Conservation (phyloP, 371 early-diverging fungal species). For the Mucor sp. region DNA sequence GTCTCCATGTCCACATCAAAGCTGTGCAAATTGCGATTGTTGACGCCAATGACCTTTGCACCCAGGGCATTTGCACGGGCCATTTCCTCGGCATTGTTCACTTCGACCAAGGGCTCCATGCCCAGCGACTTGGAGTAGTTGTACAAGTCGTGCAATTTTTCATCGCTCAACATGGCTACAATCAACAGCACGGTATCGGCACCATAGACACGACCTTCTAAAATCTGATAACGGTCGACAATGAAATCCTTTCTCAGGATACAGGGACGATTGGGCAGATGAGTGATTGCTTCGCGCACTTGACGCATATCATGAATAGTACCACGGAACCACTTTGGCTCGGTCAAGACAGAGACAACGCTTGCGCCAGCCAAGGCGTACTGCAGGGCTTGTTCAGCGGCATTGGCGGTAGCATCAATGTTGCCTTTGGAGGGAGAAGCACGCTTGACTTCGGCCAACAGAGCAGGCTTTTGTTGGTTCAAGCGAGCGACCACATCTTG, state of each 20-base stretch:
- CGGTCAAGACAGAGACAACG: conserved; percentile 95
- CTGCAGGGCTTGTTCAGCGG: conserved; percentile 79
- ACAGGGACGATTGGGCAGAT: conserved; percentile 81
- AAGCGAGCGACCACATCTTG: conserved; percentile 81
- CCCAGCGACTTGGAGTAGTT: conserved; percentile 74
- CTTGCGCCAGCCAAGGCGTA: conserved; percentile 92
- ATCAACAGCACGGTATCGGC: conserved; percentile 95
- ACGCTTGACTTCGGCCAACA: conserved; percentile 96
- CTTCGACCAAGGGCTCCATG: conserved; percentile 98
- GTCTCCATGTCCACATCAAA: conserved; percentile 93
- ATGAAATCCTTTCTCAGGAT: conserved; percentile 96
- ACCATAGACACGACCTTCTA: conserved; percentile 88
- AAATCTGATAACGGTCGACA: conserved; percentile 93
- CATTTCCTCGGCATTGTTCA: conserved; percentile 92
- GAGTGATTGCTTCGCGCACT: conserved; percentile 71
- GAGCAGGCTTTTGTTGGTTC: conserved; percentile 58
- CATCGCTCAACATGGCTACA: conserved; percentile 89
- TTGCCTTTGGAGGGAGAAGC: conserved; percentile 96
- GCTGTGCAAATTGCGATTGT: conserved; percentile 95
- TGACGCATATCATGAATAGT: conserved; percentile 85
- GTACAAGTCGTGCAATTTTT: conserved; percentile 67
- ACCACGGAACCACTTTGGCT: conserved; percentile 98
- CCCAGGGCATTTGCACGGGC: conserved; percentile 78
- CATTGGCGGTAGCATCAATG: conserved; percentile 81
- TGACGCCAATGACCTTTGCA: conserved; percentile 92